These are phyloP conservation scores for Sphaerostilbella broomeana DNA, from an alignment of 2,329 filamentous ascomycete genomes.

Conservation along the genomic window DNA sequence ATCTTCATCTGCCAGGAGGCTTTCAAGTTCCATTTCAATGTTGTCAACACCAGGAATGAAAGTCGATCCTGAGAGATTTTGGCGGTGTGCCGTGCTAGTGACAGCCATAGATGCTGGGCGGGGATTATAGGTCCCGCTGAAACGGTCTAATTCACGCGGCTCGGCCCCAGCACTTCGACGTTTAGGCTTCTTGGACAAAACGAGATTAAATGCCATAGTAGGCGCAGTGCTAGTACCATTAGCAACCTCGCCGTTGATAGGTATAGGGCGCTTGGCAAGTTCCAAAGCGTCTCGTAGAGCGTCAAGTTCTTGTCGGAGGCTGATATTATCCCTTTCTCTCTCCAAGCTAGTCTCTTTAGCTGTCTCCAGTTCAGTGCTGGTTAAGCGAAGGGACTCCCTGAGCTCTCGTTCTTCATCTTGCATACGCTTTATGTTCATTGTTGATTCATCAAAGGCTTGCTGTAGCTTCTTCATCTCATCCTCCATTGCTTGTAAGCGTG, in stretches of 20 bases:
- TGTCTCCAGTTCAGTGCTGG: conserved; percentile 73
- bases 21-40: conserved; percentile 91
- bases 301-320: conserved; percentile 77
- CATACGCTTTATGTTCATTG: conserved; percentile 82
- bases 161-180: conserved; percentile 86
- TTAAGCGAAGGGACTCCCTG: conserved; percentile 71
- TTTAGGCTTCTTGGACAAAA: conserved; percentile 95
- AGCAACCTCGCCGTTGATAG: conserved; percentile 58
- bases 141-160: conserved; percentile 76
- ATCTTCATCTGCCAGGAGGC: conserved; percentile 89
- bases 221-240: conserved; percentile 37
- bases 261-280: conserved; percentile 69
- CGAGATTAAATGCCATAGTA: conserved; percentile 75
- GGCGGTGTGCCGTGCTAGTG: conserved; percentile 57
- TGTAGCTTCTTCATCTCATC: conserved; percentile 93
- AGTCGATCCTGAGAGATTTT: conserved; percentile 65
- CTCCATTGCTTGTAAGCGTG: conserved; percentile 84
- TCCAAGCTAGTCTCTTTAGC: conserved; percentile 67
- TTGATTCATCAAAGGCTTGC: conserved; percentile 81
- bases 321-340: conserved; percentile 78
- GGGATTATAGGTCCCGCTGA: conserved; percentile 88
- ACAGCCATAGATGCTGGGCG: conserved; percentile 95
- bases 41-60: conserved; percentile 80
- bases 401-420: conserved; percentile 89
- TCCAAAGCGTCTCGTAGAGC: conserved; percentile 92